phyloP scores from a whole-genome alignment of 495 filamentous ascomycete species.

The Neurospora sp. region DNA sequence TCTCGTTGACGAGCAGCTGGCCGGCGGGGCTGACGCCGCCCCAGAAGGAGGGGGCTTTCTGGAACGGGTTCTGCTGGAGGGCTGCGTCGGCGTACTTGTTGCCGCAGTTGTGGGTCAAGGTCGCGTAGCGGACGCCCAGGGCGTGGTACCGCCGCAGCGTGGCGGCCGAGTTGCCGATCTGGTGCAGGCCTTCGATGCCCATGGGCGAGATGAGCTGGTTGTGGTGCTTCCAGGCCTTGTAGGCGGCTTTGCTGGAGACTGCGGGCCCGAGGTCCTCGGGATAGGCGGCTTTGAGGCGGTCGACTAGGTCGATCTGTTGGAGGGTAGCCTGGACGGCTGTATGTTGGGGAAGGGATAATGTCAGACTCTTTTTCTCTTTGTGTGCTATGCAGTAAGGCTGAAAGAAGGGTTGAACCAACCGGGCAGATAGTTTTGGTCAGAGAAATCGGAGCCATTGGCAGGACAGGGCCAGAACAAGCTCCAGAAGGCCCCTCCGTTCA shows the following conservation, averaged over 20 bases:
- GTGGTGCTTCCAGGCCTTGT: constrained; percentile 44
- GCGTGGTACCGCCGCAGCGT: constrained; percentile 64
- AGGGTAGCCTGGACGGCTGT: constrained; percentile 55
- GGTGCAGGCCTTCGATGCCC: constrained; percentile 87
- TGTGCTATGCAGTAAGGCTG: not conserved
- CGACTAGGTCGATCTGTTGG: constrained; percentile 75
- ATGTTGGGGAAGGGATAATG: not conserved
- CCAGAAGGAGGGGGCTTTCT: constrained; percentile 42
- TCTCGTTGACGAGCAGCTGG: constrained; percentile 55
- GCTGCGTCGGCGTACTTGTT: constrained; percentile 86
- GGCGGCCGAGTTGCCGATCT: constrained; percentile 79
- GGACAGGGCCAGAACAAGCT: constrained; percentile 78
- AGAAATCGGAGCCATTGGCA: constrained; percentile 57
- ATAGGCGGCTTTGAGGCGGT: constrained; percentile 56
- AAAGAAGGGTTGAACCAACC: constrained; percentile 16
- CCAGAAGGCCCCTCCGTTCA: constrained; percentile 78
- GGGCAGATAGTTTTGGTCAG: constrained; percentile 54
- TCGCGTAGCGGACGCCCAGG: constrained; percentile 84
- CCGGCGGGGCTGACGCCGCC: constrained; percentile 61
- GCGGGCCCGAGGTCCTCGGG: constrained; percentile 56
- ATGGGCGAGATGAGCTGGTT: constrained; percentile 55
- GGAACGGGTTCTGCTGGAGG: constrained; percentile 37
- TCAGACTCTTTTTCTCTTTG: not conserved
- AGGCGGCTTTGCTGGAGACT: constrained; percentile 46
- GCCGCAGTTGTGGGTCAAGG: constrained; percentile 88